Percentiles rank a stretch among this genome's conserved stretches.
These are phyloP conservation scores for Diaporthe sp. DNA, from an alignment of 2,329 filamentous ascomycete genomes.

Conservation along the genomic window DNA sequence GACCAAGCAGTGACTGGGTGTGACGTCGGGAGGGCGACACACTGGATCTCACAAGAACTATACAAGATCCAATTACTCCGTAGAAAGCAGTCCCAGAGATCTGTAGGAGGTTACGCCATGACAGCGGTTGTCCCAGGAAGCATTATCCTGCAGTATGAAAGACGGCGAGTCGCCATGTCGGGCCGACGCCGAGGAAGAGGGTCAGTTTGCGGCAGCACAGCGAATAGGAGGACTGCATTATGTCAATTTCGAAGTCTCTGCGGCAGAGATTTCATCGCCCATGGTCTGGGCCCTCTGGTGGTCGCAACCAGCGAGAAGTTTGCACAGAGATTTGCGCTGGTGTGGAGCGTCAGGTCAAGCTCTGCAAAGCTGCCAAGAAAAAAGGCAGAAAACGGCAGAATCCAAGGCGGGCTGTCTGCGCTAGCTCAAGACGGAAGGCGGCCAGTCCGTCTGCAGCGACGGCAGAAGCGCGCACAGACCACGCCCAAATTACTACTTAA, in stretches of 20 bases:
- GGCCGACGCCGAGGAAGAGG: neutral
- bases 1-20: neutral
- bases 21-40: neutral
- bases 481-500: conserved; percentile 57
- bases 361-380: neutral
- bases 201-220: neutral
- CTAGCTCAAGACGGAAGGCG: conserved; percentile 6
- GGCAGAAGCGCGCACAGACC: neutral
- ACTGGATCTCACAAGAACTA: neutral
- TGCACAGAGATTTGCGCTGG: neutral
- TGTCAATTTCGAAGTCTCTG: neutral
- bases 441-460: neutral
- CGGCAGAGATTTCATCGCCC: neutral
- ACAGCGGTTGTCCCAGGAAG: neutral
- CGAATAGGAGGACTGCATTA: neutral
- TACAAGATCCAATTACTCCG: too few species aligned
- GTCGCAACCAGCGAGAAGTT: neutral
- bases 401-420: neutral
- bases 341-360: neutral
- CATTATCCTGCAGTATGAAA: neutral
- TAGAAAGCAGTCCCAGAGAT: too few species aligned
- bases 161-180: neutral
- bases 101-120: too few species aligned
- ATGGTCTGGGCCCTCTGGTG: neutral
- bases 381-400: neutral